These are phyloP conservation scores for Aspergillus nanangensis DNA, from an alignment of 495 filamentous ascomycete species.

Conservation along the genomic window DNA sequence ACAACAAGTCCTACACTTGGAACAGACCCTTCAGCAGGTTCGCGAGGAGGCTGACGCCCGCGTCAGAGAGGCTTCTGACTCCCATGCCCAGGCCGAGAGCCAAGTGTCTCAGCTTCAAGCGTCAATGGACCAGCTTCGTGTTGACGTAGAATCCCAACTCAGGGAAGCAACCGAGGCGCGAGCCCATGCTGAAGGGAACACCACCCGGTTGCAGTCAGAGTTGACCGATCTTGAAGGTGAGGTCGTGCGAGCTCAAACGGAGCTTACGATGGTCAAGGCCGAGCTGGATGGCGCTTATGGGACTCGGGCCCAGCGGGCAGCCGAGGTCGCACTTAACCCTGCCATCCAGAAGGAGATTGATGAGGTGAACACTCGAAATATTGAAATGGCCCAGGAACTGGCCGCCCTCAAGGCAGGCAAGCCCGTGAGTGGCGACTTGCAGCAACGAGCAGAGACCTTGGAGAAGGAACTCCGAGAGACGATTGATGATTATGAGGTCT, in stretches of 20 bases:
- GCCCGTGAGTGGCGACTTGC: constrained; percentile 42
- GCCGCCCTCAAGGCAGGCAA: constrained; percentile 44
- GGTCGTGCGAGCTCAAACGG: constrained; percentile 81
- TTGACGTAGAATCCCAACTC: constrained; percentile 20
- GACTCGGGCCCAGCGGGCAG: constrained; percentile 68
- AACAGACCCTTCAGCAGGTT: constrained; percentile 34
- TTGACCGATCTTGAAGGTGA: constrained; percentile 73
- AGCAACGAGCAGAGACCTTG: constrained; percentile 56
- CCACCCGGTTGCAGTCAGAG: constrained; percentile 55
- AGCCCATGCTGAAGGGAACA: constrained; percentile 38
- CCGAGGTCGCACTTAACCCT: constrained; percentile 65
- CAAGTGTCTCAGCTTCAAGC: constrained; percentile 14
- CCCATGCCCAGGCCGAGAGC: constrained; percentile 11
- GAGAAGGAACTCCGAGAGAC: constrained; percentile 79
- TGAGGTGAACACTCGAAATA: constrained; percentile 57
- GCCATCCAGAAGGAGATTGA: constrained; percentile 62
- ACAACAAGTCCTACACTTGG: constrained; percentile 29
- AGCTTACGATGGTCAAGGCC: constrained; percentile 85
- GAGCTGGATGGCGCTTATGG: constrained; percentile 95
- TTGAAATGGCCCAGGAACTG: constrained; percentile 56
- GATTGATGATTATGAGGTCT: constrained; percentile 77
- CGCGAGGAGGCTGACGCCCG: constrained; percentile 31
- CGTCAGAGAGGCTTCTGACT: constrained; percentile 20
- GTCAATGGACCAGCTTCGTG: constrained; percentile 18
- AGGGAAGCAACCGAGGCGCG: constrained; percentile 24